Evolutionary conservation across 139 green algal species (phyloP), one percentile per base, ranked within the genome.

Genomic region (Chlorella sp.): DNA sequence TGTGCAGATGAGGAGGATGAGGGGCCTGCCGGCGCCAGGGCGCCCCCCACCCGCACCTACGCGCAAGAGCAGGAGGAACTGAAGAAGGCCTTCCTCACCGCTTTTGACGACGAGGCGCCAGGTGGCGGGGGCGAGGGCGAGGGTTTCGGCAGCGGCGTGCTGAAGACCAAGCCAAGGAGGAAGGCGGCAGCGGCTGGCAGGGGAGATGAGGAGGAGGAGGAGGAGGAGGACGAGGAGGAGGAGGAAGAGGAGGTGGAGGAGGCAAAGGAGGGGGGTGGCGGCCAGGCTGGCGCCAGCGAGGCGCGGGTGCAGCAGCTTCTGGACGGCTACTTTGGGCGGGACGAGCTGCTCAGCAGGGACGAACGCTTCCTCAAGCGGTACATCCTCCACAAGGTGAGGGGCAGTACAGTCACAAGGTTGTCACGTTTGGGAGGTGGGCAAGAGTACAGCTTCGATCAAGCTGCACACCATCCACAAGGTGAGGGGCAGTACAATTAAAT

Each of bases 331-430:
- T 99, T 99, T 94, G 95, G 94, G 16, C 81, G 91, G 21, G 92
- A 92, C 66, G 91, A 96, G 69, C 68, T 94, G 83, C 91, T 98
- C 71, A 77, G 88, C 28, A 89, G 93, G 21, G 93, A 92, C 21
- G 96, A 98, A 71, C 85, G 81, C 21, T 99, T 99, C 90, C 92
- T 99, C 12, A 96, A 95, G 90, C n/a, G 94, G 12, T 99, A 96
- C 92, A 95, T 99, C 61, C 71, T 96, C 39, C 95, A 95, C 83
- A 96, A 95, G 91, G 89, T 94, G 37, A 1, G 78, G 0, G 22
- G 21, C 26, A 0, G 34, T 83, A 57, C 48, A 57, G 48, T 9
- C n/a, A n/a, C n/a, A n/a, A n/a, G n/a, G n/a, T n/a, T n/a, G n/a
- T n/a, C n/a, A n/a, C n/a, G n/a, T n/a, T n/a, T n/a, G n/a, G n/a